Evolutionary conservation across 2,329 filamentous ascomycete genomes (phyloP), one percentile per base, ranked within the genome.

Genomic region (Calonectria pseudoturangicola): DNA sequence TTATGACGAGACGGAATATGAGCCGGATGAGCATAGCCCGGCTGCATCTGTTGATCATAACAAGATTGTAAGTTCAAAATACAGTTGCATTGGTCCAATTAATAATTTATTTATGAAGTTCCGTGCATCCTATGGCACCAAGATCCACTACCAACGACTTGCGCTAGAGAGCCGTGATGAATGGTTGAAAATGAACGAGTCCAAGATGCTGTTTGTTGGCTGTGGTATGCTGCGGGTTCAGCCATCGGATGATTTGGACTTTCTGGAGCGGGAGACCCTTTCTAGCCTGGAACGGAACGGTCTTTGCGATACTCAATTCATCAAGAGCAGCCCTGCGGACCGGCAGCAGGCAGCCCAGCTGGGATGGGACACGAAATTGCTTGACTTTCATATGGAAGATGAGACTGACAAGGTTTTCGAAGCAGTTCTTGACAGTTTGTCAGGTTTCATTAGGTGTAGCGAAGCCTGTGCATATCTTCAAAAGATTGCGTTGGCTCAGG

Each of bases 41-140:
- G 54, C 54, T 21, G 54, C 54, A 15, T 58, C 54, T 25, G 33
- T 58, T 18, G 54, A 58, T n/a, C 54, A 58, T 7, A 58, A 58
- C 16, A 58, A 58, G 39, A 58, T 58, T 33, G 54, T n/a, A 58
- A 39, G 54, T 58, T 58, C 10, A 10, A 6, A 13, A n/a, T 5
- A 8, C 1, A 1, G 21, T 8, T n/a, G 33, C 7, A 12, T 33
- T 7, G 7, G 25, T 41, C 2, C 27, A 3, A 33, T 33, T 58
- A 39, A 58, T 7, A 4, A 2, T 1, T 1, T 1, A 9, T 4
- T 25, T 3, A 12, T 25, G 18, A 15, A 58, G 54, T 39, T 58
- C 27, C 54, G 54, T 39, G 54, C 54, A 15, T 58, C 54, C 2
- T 41, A 58, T 25, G 33, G 54, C 8, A 58, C 54, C 2, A 58